These are phyloP conservation scores for Colletotrichum sp. DNA, from an alignment of 2,329 filamentous ascomycete species.

Conservation along the genomic window DNA sequence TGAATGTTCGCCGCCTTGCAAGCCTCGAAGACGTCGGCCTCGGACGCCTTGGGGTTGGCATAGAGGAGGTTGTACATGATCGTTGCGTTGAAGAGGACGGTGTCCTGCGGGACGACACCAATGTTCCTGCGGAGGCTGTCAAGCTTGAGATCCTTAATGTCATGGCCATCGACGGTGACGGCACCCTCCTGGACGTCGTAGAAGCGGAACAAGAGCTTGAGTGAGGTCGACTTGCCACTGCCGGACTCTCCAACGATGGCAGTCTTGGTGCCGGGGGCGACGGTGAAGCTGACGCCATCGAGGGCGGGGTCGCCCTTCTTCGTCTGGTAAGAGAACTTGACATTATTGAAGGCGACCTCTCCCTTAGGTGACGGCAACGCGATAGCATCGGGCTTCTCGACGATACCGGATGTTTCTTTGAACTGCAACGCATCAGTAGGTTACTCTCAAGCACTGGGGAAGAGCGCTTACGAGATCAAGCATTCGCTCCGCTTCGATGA, in stretches of 20 bases:
- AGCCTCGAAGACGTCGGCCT: constrained; percentile 55
- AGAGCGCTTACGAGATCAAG: constrained; percentile 40
- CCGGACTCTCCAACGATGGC: constrained; percentile 52
- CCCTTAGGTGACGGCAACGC: constrained; percentile 35
- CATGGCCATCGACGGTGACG: constrained; percentile 50
- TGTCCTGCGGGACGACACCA: constrained; percentile 50
- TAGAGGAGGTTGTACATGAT: constrained; percentile 62
- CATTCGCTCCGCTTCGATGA: constrained; percentile 51
- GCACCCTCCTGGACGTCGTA: constrained; percentile 52
- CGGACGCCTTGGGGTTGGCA: constrained; percentile 50
- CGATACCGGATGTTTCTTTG: constrained; percentile 46
- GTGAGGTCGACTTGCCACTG: constrained; percentile 52
- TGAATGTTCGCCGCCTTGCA: constrained; percentile 60
- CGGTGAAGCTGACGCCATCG: constrained; percentile 44
- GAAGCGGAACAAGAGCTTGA: constrained; percentile 56
- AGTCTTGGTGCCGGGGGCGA: constrained; percentile 47
- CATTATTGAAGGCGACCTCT: constrained; percentile 45
- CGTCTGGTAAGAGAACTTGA: constrained; percentile 47
- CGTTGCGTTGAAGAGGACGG: constrained; percentile 56
- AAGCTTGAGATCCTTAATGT: constrained; percentile 46
- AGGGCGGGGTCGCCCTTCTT: constrained; percentile 40
- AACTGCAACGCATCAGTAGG: constrained; percentile 33
- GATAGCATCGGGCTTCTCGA: constrained; percentile 44
- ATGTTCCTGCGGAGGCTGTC: constrained; percentile 44
- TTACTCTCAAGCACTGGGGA: rapidly evolving